Conservation (phyloP, 306 rosid species). For the Hippophae gyantsensis region DNA sequence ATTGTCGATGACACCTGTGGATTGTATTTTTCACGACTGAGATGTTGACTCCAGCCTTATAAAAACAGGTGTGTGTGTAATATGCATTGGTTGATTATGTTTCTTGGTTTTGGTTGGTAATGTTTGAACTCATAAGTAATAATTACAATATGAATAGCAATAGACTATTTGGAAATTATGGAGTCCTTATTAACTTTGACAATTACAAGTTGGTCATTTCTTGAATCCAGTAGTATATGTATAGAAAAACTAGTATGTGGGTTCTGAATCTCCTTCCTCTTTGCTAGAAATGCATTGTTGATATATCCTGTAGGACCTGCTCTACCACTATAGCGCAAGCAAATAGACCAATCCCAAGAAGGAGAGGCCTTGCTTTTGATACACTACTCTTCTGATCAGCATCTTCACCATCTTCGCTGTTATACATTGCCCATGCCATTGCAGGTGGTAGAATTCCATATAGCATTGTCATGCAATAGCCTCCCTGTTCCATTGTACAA, state of each 20-base stretch:
- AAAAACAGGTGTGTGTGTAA: neutral
- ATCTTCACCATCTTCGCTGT: slow-evolving; percentile 16
- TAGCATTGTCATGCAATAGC: slow-evolving; percentile 65
- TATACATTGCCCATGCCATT: slow-evolving; percentile 61
- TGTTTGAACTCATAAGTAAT: neutral
- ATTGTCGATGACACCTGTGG: neutral
- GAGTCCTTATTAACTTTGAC: too few species aligned
- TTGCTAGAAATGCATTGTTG: slow-evolving; percentile 19
- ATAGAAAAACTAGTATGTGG: too few species aligned
- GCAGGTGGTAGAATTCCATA: slow-evolving; percentile 81
- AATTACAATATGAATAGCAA: too few species aligned
- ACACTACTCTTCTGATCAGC: slow-evolving; percentile 17
- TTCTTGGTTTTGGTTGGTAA: neutral
- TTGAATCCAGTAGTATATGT: too few species aligned
- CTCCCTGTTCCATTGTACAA: slow-evolving; percentile 41
- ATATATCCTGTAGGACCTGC: slow-evolving; percentile 49
- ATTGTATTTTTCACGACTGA: neutral
- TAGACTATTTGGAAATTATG: too few species aligned
- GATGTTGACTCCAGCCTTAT: too few species aligned
- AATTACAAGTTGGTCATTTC: too few species aligned
- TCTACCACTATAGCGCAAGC: slow-evolving; percentile 47
- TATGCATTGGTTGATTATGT: neutral
- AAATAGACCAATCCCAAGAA: slow-evolving; percentile 42
- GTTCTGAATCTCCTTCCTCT: neutral
- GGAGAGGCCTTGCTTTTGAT: slow-evolving; percentile 39